phyloP scores from a whole-genome alignment of 192 early-diverging fungal genomes.

The Backusella tarrabulga region DNA sequence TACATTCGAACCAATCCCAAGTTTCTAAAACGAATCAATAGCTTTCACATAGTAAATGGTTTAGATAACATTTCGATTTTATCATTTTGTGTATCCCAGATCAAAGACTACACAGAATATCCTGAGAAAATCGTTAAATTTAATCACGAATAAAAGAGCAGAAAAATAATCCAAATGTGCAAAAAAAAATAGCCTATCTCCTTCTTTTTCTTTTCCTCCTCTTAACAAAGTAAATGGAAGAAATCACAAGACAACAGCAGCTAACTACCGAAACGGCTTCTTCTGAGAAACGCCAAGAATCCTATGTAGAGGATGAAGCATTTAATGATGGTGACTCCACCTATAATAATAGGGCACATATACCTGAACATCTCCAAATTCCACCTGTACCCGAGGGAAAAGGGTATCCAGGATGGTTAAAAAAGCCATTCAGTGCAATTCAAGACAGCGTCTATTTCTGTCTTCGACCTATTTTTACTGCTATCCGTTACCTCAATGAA shows the following conservation, averaged over 20 bases:
- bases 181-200: neutral
- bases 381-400: neutral
- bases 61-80: neutral
- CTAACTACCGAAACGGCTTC: neutral
- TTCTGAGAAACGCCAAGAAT: neutral
- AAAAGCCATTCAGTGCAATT: neutral
- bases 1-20: neutral
- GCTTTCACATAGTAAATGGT: neutral
- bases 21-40: neutral
- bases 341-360: neutral
- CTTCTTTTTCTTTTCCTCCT: neutral
- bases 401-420: neutral
- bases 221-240: neutral
- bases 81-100: neutral
- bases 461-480: neutral
- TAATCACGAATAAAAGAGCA: neutral
- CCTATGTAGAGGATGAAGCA: neutral
- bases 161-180: neutral
- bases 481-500: constrained; percentile 13
- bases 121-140: neutral
- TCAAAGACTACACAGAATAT: neutral
- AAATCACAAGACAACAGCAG: neutral
- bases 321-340: neutral
- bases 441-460: neutral
- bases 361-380: neutral